phyloP scores from a whole-genome alignment of 202 grass and related monocot genomes.

The Panicum virgatum region DNA sequence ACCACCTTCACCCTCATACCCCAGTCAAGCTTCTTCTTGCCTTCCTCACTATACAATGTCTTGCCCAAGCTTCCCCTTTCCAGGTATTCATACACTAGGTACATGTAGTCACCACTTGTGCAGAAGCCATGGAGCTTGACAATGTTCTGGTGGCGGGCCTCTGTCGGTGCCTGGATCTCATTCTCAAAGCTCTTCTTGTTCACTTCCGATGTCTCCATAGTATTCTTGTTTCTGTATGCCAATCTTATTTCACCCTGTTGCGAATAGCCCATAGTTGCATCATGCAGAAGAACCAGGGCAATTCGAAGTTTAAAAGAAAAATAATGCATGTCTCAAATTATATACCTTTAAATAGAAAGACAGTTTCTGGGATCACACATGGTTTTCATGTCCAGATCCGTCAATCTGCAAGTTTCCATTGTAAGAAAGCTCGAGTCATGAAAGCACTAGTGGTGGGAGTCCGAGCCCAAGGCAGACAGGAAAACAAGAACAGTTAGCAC shows the following conservation, averaged over 20 bases:
- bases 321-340: constrained; percentile 12
- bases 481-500: not conserved
- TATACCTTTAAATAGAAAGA: not conserved
- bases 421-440: not conserved
- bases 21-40: constrained; percentile 63
- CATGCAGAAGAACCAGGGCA: not conserved
- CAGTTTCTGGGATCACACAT: not conserved
- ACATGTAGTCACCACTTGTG: constrained; percentile 63
- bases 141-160: constrained; percentile 73
- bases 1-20: constrained; percentile 64
- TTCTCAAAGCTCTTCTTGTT: constrained; percentile 75
- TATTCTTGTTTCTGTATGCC: not conserved
- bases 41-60: constrained; percentile 64
- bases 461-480: too few species aligned
- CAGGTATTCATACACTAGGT: constrained; percentile 81
- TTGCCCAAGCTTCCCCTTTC: constrained; percentile 77
- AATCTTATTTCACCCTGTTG: constrained; percentile 24
- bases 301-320: constrained; percentile 34
- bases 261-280: not conserved
- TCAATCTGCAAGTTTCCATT: not conserved
- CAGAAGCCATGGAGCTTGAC: constrained; percentile 89
- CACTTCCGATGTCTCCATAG: constrained; percentile 45
- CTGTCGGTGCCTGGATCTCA: constrained; percentile 66
- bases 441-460: not conserved
- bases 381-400: not conserved